Evolutionary conservation across 768 basidiomycete species (phyloP).

Genomic region (Amanita subjunquillea): DNA sequence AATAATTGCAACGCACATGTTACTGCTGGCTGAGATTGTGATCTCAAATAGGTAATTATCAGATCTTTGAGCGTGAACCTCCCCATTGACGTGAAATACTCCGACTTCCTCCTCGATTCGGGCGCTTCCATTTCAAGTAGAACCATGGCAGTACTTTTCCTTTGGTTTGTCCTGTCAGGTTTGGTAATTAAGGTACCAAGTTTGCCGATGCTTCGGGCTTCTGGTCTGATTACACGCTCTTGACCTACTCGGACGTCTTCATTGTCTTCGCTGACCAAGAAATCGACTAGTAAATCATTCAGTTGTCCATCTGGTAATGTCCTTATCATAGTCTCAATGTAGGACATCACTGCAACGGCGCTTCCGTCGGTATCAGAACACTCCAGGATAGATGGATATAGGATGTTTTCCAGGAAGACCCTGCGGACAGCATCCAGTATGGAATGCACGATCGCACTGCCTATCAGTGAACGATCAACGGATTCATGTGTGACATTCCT

Average conservation of each 20-base stretch:
- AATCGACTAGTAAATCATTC: constrained; percentile 61
- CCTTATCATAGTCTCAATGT: constrained; percentile 81
- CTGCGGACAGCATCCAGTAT: constrained; percentile 75
- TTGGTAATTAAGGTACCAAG: constrained; percentile 21
- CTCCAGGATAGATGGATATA: constrained; percentile 89
- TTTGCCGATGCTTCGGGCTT: constrained; percentile 26
- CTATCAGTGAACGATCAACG: constrained; percentile 54
- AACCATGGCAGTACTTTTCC: constrained; percentile 87
- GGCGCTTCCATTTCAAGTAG: constrained; percentile 81
- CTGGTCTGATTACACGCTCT: constrained; percentile 34
- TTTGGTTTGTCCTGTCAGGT: constrained; percentile 37
- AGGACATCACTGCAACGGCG: constrained; percentile 91
- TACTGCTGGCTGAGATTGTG: constrained; percentile 49
- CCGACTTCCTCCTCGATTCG: constrained; percentile 55
- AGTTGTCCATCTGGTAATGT: constrained; percentile 63
- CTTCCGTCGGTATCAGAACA: constrained; percentile 93
- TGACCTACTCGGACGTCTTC: constrained; percentile 41
- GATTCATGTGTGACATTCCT: constrained; percentile 45
- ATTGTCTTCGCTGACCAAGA: constrained; percentile 79
- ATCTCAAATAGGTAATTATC: constrained; percentile 68
- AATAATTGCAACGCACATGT: constrained; percentile 77
- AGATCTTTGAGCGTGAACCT: constrained; percentile 91
- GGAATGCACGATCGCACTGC: constrained; percentile 72
- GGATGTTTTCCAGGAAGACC: constrained; percentile 86
- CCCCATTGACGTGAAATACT: constrained; percentile 81